Percentiles rank a stretch among this genome's conserved stretches.
Evolutionary conservation across 2,329 filamentous ascomycete species (phyloP).

Genomic region (Colletotrichum spaethianum): DNA sequence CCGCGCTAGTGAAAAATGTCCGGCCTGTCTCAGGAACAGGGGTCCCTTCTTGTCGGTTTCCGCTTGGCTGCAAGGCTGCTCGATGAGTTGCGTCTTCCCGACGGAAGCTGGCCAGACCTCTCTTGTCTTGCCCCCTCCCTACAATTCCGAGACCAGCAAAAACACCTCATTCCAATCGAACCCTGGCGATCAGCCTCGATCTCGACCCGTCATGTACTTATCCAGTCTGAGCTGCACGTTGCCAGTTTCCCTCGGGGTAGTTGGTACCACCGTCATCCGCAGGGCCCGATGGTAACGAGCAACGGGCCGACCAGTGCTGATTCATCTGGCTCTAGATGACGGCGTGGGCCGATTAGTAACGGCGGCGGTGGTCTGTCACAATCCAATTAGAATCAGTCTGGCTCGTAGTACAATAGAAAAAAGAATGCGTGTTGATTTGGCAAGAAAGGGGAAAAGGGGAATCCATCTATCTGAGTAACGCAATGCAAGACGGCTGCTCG

Average conservation of each 20-base stretch:
- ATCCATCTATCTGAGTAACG: constrained; percentile 39
- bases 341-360: constrained; percentile 41
- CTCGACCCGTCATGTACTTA: constrained; percentile 8
- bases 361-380: constrained; percentile 60
- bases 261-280: constrained; percentile 13
- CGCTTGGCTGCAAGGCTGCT: constrained; percentile 8
- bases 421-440: constrained; percentile 43
- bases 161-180: constrained; percentile 20
- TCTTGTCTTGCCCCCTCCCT: not conserved
- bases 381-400: constrained; percentile 57
- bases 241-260: constrained; percentile 4
- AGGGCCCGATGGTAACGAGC: constrained; percentile 8
- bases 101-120: constrained; percentile 5
- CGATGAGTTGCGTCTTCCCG: not conserved
- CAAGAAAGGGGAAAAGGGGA: constrained; percentile 21
- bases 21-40: constrained; percentile 32
- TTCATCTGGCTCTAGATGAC: constrained; percentile 2
- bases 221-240: constrained; percentile 27
- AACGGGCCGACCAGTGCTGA: not conserved
- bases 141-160: not conserved
- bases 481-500: constrained; percentile 30
- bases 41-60: constrained; percentile 16
- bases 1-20: constrained; percentile 26
- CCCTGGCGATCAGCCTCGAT: constrained; percentile 28
- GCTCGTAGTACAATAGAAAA: constrained; percentile 46